A percentile compares a stretch with the other conserved stretches of the same genome.
These are phyloP conservation scores for Paecilomyces variotii DNA, from an alignment of 2,329 filamentous ascomycete genomes.

Conservation along the genomic window DNA sequence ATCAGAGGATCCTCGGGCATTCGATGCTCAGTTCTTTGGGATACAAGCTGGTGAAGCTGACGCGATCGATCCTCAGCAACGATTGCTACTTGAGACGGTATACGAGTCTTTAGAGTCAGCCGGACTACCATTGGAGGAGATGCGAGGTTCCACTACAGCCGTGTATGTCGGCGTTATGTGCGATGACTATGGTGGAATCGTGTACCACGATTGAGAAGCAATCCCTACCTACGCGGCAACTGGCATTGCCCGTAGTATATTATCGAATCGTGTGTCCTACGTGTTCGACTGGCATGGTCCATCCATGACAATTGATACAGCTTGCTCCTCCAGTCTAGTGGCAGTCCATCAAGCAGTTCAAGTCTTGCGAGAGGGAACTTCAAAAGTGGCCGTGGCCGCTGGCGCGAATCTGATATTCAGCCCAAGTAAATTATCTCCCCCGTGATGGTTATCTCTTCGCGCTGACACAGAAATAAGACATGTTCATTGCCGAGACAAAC, in stretches of 20 bases:
- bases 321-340: slow-evolving; percentile 37
- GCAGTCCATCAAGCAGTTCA: slow-evolving; percentile 28
- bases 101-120: slow-evolving; percentile 30
- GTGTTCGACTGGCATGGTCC: slow-evolving; percentile 35
- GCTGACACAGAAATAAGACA: slow-evolving; percentile 4
- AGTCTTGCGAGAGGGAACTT: slow-evolving; percentile 21
- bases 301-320: slow-evolving; percentile 39
- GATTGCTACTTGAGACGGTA: slow-evolving; percentile 24
- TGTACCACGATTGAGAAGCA: slow-evolving; percentile 9
- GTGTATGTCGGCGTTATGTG: slow-evolving; percentile 19
- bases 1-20: slow-evolving; percentile 11
- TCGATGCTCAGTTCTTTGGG: slow-evolving; percentile 18
- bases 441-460: neutral
- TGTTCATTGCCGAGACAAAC: slow-evolving; percentile 24
- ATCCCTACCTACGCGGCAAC: slow-evolving; percentile 13
- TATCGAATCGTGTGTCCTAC: slow-evolving; percentile 34
- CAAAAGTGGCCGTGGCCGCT: slow-evolving; percentile 15
- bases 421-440: slow-evolving; percentile 8
- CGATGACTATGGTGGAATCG: slow-evolving; percentile 16
- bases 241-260: slow-evolving; percentile 28
- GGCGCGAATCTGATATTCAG: slow-evolving; percentile 20
- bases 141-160: slow-evolving; percentile 18
- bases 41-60: slow-evolving; percentile 14
- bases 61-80: slow-evolving; percentile 26
- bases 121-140: slow-evolving; percentile 10